phyloP scores from a whole-genome alignment of 2,329 filamentous ascomycete genomes.

The Exophiala sp. region DNA sequence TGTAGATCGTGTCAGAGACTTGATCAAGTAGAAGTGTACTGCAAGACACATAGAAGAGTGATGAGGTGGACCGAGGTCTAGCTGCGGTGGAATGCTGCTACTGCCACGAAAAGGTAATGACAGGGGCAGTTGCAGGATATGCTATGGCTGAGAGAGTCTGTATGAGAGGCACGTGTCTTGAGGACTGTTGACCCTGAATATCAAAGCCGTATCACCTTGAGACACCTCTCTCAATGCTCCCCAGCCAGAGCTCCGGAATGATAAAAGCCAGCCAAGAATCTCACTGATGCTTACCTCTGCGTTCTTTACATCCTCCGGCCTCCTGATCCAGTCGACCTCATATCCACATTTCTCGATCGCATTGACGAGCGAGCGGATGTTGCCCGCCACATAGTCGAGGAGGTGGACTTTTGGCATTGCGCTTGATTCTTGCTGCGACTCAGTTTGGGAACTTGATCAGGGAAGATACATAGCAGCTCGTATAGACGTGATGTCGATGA shows the following conservation, averaged over 20 bases:
- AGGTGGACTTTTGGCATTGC: conserved; percentile 49
- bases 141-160: neutral
- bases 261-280: neutral
- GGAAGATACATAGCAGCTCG: neutral
- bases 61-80: neutral
- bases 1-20: conserved; percentile 37
- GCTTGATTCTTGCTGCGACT: neutral
- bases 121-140: too few species aligned
- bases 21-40: conserved; percentile 5
- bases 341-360: conserved; percentile 96
- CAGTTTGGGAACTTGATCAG: too few species aligned
- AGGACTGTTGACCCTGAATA: too few species aligned
- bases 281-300: conserved; percentile 66
- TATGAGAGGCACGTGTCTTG: too few species aligned
- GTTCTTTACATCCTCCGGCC: conserved; percentile 75
- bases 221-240: neutral
- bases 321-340: conserved; percentile 84
- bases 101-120: too few species aligned
- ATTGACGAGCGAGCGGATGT: conserved; percentile 89
- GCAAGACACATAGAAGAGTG: neutral
- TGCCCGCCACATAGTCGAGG: conserved; percentile 89
- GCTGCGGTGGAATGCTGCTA: too few species aligned
- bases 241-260: neutral
- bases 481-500: neutral
- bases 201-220: too few species aligned